These are phyloP conservation scores for Gossypioides kirkii DNA, from an alignment of 345 rosid species.

Conservation along the genomic window DNA sequence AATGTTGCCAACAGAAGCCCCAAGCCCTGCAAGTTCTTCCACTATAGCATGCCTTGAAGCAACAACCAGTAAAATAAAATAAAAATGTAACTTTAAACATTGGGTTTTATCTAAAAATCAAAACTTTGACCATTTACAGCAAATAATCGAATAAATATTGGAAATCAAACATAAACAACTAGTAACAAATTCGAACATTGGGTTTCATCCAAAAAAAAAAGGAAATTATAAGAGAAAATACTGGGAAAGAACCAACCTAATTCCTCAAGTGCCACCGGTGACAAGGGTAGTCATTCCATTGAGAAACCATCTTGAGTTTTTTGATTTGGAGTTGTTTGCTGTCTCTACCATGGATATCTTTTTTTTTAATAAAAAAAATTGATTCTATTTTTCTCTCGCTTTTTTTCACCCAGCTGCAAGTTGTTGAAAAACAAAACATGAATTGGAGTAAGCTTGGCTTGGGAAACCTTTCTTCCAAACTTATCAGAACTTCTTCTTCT, in stretches of 20 bases:
- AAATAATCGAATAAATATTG: background rate
- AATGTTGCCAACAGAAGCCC: conserved; percentile 31
- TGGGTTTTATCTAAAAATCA: background rate
- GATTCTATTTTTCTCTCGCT: too few relatives aligned
- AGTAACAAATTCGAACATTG: background rate
- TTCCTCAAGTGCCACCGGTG: conserved; percentile 66
- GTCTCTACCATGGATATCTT: conserved; percentile 19
- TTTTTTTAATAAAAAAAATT: background rate
- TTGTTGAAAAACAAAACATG: too few relatives aligned
- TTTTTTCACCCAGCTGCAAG: too few relatives aligned
- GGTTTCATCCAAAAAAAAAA: conserved; percentile 3
- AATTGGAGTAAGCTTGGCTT: too few relatives aligned
- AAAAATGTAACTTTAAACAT: background rate
- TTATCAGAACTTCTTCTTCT: too few relatives aligned
- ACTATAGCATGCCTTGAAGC: conserved; percentile 40
- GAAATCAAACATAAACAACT: background rate
- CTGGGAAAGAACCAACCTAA: conserved; percentile 32
- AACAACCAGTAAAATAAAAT: background rate
- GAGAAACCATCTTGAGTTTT: conserved; percentile 60
- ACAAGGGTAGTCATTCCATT: conserved; percentile 55
- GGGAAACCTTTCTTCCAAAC: too few relatives aligned
- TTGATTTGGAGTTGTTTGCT: conserved; percentile 13
- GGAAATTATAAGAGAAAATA: background rate
- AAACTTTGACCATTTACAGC: background rate
- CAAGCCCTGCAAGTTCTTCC: conserved; percentile 55